These are phyloP conservation scores for Dendrobium catenatum DNA, from an alignment of 106 monocot genomes.

Conservation along the genomic window DNA sequence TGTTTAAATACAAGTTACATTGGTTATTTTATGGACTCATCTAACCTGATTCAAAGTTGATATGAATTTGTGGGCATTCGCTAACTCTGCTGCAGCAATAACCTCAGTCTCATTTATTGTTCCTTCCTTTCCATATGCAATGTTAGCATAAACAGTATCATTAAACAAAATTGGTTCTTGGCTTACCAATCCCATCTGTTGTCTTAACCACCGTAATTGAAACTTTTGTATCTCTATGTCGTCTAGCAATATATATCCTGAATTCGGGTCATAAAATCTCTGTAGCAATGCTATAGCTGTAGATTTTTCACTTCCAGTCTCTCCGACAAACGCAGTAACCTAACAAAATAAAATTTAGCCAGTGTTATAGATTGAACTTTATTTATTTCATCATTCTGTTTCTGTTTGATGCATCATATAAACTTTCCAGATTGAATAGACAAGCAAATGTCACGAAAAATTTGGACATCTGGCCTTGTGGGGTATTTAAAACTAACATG, in stretches of 20 bases:
- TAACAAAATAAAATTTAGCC: neutral
- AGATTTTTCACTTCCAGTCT: slow-evolving; percentile 21
- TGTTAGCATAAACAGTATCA: slow-evolving; percentile 18
- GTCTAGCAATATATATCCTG: slow-evolving; percentile 18
- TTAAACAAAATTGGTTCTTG: slow-evolving; percentile 19
- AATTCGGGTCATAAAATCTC: slow-evolving; percentile 21
- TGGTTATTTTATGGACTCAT: neutral
- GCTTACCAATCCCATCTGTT: slow-evolving; percentile 24
- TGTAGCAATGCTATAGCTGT: slow-evolving; percentile 16
- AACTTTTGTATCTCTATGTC: slow-evolving; percentile 8
- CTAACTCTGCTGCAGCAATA: slow-evolving; percentile 6
- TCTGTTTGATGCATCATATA: neutral
- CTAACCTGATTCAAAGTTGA: slow-evolving; percentile 12
- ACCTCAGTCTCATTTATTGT: slow-evolving; percentile 11
- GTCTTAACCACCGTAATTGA: slow-evolving; percentile 13
- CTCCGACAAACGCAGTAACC: slow-evolving; percentile 20
- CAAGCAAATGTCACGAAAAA: slow-evolving; percentile 22
- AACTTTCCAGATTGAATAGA: slow-evolving; percentile 30
- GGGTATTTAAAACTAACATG: slow-evolving; percentile 44
- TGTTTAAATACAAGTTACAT: neutral
- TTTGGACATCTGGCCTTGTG: slow-evolving; percentile 23
- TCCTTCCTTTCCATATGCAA: slow-evolving; percentile 19
- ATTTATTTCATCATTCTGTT: neutral
- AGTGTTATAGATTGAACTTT: neutral
- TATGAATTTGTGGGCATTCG: slow-evolving; percentile 19